A percentile compares a stretch with the other conserved stretches of the same genome.
phyloP scores from a whole-genome alignment of 2,329 filamentous ascomycete species.

The Tolypocladium album region DNA sequence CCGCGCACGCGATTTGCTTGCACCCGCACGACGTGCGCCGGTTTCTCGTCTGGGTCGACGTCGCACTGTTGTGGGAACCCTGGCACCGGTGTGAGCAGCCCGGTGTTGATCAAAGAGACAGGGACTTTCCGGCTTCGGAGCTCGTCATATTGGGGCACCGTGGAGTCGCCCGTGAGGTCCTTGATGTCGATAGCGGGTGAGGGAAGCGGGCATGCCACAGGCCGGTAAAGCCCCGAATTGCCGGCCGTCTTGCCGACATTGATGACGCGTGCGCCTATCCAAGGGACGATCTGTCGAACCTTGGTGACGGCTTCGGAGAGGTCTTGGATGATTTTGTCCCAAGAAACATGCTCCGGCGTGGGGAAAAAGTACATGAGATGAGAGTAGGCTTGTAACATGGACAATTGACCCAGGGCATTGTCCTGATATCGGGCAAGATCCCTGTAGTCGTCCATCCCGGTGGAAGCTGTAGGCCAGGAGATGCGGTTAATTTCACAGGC shows the following conservation, averaged over 20 bases:
- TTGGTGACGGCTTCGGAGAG: neutral
- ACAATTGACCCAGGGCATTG: neutral
- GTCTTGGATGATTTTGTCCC: neutral
- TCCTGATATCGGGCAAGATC: neutral
- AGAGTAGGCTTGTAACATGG: neutral
- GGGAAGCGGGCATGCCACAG: neutral
- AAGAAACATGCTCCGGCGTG: neutral
- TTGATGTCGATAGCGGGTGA: neutral
- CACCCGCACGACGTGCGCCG: neutral
- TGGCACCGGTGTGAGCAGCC: neutral
- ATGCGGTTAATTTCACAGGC: neutral
- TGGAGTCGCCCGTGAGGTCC: neutral
- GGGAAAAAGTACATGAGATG: neutral
- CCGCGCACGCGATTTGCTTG: neutral
- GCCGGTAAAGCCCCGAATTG: neutral
- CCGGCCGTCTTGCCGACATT: neutral
- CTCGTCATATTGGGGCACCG: neutral
- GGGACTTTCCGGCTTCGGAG: neutral
- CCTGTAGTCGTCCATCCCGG: neutral
- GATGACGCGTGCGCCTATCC: neutral
- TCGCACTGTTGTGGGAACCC: neutral
- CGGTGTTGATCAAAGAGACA: neutral
- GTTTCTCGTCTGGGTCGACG: neutral
- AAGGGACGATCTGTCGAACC: neutral
- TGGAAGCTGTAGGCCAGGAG: neutral